Evolutionary conservation across 352 stramenopile genomes (phyloP), one percentile per base, ranked within the genome.

Genomic region (Pilasporangium apinafurcum): DNA sequence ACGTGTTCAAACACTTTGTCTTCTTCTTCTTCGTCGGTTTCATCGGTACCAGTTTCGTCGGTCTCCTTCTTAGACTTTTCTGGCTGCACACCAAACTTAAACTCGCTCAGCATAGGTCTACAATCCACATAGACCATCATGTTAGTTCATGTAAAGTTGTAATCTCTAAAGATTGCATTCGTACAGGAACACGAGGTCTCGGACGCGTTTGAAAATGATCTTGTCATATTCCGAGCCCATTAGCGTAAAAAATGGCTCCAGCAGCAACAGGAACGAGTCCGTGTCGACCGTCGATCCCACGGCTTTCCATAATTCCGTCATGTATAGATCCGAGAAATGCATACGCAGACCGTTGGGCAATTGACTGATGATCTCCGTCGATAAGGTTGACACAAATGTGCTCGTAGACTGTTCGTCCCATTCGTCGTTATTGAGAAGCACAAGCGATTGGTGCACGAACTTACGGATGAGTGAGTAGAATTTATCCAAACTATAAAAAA

Each of bases 391-490:
- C 18, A 78, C 68, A 30, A 90, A 80, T n/a, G 45, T 31, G 40
- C 70, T 50, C 7, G 83, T 66, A 24, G 68, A 55, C 8, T 57
- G 63, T 20, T 62, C 52, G 13, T 81, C 57, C 59, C 68, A 87
- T 36, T 82, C 53, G 44, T 88, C 62, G 40, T 63, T 50, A 25
- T 65, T 53, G 41, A 89, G 50, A 16, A 92, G 58, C 47, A 62
- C 56, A 20, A 92, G 57, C 12, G 59, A 72, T 51, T 92, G 61
- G 51, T 75, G 73, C 44, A 92, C 64, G 44, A 89, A 85, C 45
- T 90, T 86, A 39, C 81, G 81, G 40, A 89, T 72, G 5, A 92
- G 60, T 40, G 72, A 74, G 73, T 92, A 92, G 43, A 90, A 92
- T 56, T 92, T 92, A 56, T 92, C 81, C 39, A 89, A 59, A 1